A percentile compares a stretch with the other conserved stretches of the same genome.
Evolutionary conservation across 257 asterid genomes (phyloP).

Genomic region (Solanum bulbocastanum): DNA sequence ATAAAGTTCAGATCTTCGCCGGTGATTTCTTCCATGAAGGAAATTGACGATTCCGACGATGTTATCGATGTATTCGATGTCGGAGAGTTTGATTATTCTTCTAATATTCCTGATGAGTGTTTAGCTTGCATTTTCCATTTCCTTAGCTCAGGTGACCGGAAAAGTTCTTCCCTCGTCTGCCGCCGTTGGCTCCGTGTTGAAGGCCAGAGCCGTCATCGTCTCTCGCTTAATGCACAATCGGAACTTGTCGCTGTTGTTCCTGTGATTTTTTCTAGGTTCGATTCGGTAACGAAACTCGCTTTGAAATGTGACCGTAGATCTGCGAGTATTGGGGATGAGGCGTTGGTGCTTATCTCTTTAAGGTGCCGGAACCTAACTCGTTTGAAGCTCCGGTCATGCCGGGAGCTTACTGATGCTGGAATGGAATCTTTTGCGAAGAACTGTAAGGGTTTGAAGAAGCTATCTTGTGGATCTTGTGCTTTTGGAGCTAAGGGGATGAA

Average conservation of each 20-base stretch:
- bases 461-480: slow-evolving; percentile 75
- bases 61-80: background rate
- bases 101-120: slow-evolving; percentile 68
- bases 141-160: slow-evolving; percentile 65
- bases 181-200: slow-evolving; percentile 77
- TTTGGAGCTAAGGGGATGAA: slow-evolving; percentile 83
- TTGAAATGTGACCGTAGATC: slow-evolving; percentile 93
- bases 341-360: slow-evolving; percentile 44
- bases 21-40: background rate
- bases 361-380: slow-evolving; percentile 56
- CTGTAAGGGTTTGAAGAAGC: slow-evolving; percentile 56
- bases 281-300: slow-evolving; percentile 71
- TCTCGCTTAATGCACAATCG: slow-evolving; percentile 61
- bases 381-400: slow-evolving; percentile 78
- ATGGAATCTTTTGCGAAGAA: slow-evolving; percentile 46
- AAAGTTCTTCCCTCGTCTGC: slow-evolving; percentile 60
- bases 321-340: slow-evolving; percentile 55
- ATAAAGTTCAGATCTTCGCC: slow-evolving; percentile 18
- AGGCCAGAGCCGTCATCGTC: slow-evolving; percentile 87
- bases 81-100: slow-evolving; percentile 21
- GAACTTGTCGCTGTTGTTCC: slow-evolving; percentile 34
- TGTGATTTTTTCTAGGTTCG: slow-evolving; percentile 54
- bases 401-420: slow-evolving; percentile 70
- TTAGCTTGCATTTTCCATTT: slow-evolving; percentile 56
- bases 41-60: slow-evolving; percentile 8